Evolutionary conservation across 1,284 basidiomycete species (phyloP).

Genomic region (Ustilago lituana): DNA sequence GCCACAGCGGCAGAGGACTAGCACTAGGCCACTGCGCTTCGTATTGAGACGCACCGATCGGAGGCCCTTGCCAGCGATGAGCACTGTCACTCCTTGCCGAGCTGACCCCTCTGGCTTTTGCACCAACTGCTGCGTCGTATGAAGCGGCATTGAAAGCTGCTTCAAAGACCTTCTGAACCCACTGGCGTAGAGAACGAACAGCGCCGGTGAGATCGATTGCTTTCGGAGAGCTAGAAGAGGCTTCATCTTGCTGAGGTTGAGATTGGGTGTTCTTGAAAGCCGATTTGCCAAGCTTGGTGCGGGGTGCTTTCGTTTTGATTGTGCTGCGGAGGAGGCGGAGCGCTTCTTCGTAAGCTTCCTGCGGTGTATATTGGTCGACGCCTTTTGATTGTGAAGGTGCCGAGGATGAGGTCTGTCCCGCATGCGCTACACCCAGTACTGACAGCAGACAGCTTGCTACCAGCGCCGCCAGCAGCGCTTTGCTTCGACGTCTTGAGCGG

Average conservation of each 20-base stretch:
- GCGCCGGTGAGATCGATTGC: background rate
- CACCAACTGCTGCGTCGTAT: slow-evolving; percentile 8
- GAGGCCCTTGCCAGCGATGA: slow-evolving; percentile 37
- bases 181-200: slow-evolving; percentile 6
- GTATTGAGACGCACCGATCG: slow-evolving; percentile 25
- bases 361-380: slow-evolving; percentile 7
- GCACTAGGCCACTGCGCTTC: slow-evolving; percentile 44
- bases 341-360: slow-evolving; percentile 50
- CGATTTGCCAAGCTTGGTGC: slow-evolving; percentile 7
- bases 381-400: slow-evolving; percentile 6
- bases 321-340: slow-evolving; percentile 41
- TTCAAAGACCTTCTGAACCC: slow-evolving; percentile 10
- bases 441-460: slow-evolving; percentile 20
- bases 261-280: background rate
- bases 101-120: slow-evolving; percentile 6
- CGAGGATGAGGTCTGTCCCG: slow-evolving; percentile 17
- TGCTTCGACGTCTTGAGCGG: slow-evolving; percentile 11
- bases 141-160: slow-evolving; percentile 7
- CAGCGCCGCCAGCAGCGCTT: slow-evolving; percentile 21
- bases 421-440: slow-evolving; percentile 12
- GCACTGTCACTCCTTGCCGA: slow-evolving; percentile 13
- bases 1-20: slow-evolving; percentile 45
- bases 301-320: slow-evolving; percentile 29
- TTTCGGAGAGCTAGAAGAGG: background rate
- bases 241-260: slow-evolving; percentile 1